Percentiles rank a stretch among this genome's conserved stretches.
Evolutionary conservation across 805 yeast genomes (phyloP).

Genomic region (Saccharomyces mikatae): DNA sequence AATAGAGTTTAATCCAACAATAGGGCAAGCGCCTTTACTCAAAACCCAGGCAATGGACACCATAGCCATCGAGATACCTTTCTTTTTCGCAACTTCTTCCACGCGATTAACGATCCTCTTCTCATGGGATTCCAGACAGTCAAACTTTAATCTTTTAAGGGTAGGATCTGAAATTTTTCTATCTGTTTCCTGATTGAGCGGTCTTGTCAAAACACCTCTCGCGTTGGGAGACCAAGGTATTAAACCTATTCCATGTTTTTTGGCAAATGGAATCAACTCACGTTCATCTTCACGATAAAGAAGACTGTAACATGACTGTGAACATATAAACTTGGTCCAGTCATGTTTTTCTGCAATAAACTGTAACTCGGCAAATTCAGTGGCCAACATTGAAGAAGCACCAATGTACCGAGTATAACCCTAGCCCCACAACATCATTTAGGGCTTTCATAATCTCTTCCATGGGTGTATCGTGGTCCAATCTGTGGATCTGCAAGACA

Average conservation of each 20-base stretch:
- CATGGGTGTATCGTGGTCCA: constrained; percentile 38
- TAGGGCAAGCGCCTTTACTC: constrained; percentile 44
- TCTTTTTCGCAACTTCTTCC: constrained; percentile 45
- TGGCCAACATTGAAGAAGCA: constrained; percentile 50
- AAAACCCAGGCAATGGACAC: constrained; percentile 48
- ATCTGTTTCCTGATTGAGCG: constrained; percentile 21
- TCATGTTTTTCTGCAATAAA: constrained; percentile 38
- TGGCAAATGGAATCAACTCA: constrained; percentile 49
- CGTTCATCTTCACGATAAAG: constrained; percentile 54
- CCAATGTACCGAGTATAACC: constrained; percentile 48
- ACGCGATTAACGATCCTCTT: constrained; percentile 39
- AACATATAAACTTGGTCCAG: constrained; percentile 26
- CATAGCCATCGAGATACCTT: constrained; percentile 43
- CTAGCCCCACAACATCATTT: constrained; percentile 44
- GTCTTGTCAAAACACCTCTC: constrained; percentile 47
- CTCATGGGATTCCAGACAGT: constrained; percentile 15
- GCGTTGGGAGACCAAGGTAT: constrained; percentile 58
- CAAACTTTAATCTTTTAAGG: background rate
- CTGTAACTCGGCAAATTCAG: constrained; percentile 46
- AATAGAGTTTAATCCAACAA: constrained; percentile 44
- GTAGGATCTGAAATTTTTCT: constrained; percentile 3
- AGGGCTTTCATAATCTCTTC: constrained; percentile 46
- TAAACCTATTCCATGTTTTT: constrained; percentile 44
- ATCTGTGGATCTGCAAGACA: constrained; percentile 48
- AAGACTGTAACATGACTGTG: constrained; percentile 48